Evolutionary conservation across 2,329 filamentous ascomycete species (phyloP).

Genomic region (Diaporthe velutina): DNA sequence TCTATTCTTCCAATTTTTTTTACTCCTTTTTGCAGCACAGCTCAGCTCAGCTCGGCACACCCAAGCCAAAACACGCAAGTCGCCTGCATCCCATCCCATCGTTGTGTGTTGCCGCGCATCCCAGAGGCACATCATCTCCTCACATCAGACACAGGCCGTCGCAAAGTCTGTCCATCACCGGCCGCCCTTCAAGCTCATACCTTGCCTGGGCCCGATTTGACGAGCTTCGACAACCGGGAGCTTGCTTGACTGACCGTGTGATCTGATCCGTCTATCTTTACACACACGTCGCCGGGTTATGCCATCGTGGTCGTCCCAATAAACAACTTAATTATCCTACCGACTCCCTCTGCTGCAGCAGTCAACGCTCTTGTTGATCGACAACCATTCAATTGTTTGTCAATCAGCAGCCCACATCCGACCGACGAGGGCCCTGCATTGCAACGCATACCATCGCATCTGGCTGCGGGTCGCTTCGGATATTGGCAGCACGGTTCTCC

Average conservation of each 20-base stretch:
- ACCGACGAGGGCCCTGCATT: slow-evolving; percentile 21
- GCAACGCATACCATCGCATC: slow-evolving; percentile 5
- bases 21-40: slow-evolving; percentile 11
- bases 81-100: slow-evolving; percentile 41
- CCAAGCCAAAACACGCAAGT: slow-evolving; percentile 11
- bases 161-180: slow-evolving; percentile 49
- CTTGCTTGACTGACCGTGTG: slow-evolving; percentile 46
- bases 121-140: slow-evolving; percentile 51
- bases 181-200: slow-evolving; percentile 44
- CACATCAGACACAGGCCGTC: slow-evolving; percentile 52
- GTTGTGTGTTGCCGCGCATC: slow-evolving; percentile 42
- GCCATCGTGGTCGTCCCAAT: slow-evolving; percentile 54
- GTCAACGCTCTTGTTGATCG: slow-evolving; percentile 35
- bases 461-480: slow-evolving; percentile 39
- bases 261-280: slow-evolving; percentile 45
- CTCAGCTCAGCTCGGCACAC: slow-evolving; percentile 8
- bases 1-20: slow-evolving; percentile 38
- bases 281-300: slow-evolving; percentile 38
- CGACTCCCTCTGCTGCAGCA: slow-evolving; percentile 33
- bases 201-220: slow-evolving; percentile 48
- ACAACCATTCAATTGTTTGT: slow-evolving; percentile 41
- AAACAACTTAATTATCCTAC: slow-evolving; percentile 55
- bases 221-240: slow-evolving; percentile 48
- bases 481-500: slow-evolving; percentile 35
- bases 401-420: slow-evolving; percentile 20